Base-by-base conservation (phyloP, 371 early-diverging fungal species). In the Haplosporangium sp. region DNA sequence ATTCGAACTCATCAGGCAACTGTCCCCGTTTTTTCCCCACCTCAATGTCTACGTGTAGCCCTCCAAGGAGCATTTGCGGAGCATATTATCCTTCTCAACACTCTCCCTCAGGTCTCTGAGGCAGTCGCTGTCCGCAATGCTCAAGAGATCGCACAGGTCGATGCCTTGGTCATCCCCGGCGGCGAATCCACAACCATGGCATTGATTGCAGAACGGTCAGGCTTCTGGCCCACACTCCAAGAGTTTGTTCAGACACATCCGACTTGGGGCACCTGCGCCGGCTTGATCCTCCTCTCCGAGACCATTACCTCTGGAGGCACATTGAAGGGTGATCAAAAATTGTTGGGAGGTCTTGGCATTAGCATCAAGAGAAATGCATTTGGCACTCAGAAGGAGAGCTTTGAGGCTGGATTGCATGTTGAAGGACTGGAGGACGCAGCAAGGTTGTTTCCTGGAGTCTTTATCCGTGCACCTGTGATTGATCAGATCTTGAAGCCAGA, bases 251-350 rank as follows among this genome's bases (percentile, higher is more conserved):
- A 83, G 57, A 84, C 73, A 60, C 94, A 89, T 83, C 96, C 90
- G 58, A 91, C 94, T 18, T 98, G 96, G 96, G 98, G 98, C 18
- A 97, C 98, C 52, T 98, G 98, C 79, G 98, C 98, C 20, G 98
- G 98, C 42, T 86, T 98, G 91, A 97, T 98, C 62, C 86, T 98
- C 79, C 86, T 98, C 53, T 87, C 96, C 6, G 79, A 77, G 20
- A 21, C 13, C 14, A 84, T 94, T 60, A 87, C 87, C 63, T 95
- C 93, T 9, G 86, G 85, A 13, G 85, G 87, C 20, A 87, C 92
- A 11, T 94, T 96, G 81, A 85, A 90, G 59, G 95, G 94, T 21
- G 97, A 96, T 6, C 96, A 97, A 73, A 84, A 87, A 79, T 74
- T 94, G 52, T 82, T 98, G 42, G 94, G 95, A 41, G 96, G 92